These are phyloP conservation scores for Ustanciosporium gigantosporum DNA, from an alignment of 1,284 basidiomycete species.

Conservation along the genomic window DNA sequence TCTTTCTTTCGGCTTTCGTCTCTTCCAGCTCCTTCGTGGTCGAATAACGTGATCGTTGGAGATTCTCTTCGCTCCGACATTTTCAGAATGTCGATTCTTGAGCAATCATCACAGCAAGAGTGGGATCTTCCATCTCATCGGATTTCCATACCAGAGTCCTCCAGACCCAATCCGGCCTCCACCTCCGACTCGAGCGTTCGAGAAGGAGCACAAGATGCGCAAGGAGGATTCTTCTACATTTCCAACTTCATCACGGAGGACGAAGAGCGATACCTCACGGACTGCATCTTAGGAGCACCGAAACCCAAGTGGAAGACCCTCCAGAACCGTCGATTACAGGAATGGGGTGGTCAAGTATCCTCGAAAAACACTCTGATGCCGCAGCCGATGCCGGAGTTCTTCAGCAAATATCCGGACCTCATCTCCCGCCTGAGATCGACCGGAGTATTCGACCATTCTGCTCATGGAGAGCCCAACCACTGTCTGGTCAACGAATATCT, in stretches of 20 bases:
- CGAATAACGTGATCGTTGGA: too few relatives aligned
- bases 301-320: constrained; percentile 82
- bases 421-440: constrained; percentile 69
- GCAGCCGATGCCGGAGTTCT: constrained; percentile 70
- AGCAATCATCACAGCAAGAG: constrained; percentile 6
- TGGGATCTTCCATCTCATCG: constrained; percentile 25
- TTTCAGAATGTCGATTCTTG: constrained; percentile 31
- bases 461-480: constrained; percentile 76
- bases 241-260: constrained; percentile 77
- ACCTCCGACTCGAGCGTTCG: background rate
- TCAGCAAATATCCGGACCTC: constrained; percentile 71
- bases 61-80: too few relatives aligned
- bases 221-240: constrained; percentile 63
- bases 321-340: constrained; percentile 65
- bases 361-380: constrained; percentile 69
- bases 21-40: too few relatives aligned
- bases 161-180: constrained; percentile 15
- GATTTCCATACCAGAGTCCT: constrained; percentile 15
- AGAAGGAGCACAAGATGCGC: background rate
- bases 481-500: constrained; percentile 72
- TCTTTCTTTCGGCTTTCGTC: too few relatives aligned
- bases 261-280: constrained; percentile 74
- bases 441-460: constrained; percentile 69
- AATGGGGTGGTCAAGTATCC: constrained; percentile 69
- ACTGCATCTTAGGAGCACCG: constrained; percentile 74